Conservation (phyloP, 2,329 filamentous ascomycete species). For the Aspergillus sp. region DNA sequence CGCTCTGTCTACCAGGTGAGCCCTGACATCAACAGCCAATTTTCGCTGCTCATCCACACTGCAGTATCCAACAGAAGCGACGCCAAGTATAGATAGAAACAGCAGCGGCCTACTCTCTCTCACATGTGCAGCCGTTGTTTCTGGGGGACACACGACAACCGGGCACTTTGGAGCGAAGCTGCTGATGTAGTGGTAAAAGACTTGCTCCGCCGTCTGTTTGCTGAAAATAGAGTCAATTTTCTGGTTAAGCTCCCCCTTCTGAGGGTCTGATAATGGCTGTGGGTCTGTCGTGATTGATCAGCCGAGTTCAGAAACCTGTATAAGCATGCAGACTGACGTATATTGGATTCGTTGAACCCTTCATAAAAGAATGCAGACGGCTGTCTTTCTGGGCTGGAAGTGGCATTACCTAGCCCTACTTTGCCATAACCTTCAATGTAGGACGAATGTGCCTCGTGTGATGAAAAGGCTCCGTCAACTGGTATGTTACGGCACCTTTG, state of each 20-base stretch:
- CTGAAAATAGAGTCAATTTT: not conserved
- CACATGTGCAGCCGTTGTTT: conserved; percentile 1
- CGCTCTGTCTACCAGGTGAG: conserved; percentile 3
- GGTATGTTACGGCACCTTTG: too few species aligned
- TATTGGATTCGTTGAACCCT: not conserved
- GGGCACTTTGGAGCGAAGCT: conserved; percentile 10
- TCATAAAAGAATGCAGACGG: not conserved
- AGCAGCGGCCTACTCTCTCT: conserved; percentile 5
- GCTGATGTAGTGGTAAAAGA: conserved; percentile 5
- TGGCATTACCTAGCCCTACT: too few species aligned
- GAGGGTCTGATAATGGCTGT: not conserved
- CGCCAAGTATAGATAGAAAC: conserved; percentile 2
- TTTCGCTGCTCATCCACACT: conserved; percentile 2
- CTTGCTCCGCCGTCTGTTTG: not conserved
- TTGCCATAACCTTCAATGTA: too few species aligned
- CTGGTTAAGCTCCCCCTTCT: not conserved
- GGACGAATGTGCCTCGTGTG: not conserved
- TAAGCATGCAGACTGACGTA: not conserved
- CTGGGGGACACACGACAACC: conserved; percentile 6
- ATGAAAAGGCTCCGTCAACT: too few species aligned
- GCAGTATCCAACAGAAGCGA: conserved; percentile 7
- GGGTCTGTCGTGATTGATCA: not conserved
- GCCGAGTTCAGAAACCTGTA: too few species aligned
- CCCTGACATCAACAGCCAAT: conserved; percentile 5
- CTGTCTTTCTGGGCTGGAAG: not conserved